phyloP scores from a whole-genome alignment of 345 rosid genomes.

The Ceriops zippeliana region DNA sequence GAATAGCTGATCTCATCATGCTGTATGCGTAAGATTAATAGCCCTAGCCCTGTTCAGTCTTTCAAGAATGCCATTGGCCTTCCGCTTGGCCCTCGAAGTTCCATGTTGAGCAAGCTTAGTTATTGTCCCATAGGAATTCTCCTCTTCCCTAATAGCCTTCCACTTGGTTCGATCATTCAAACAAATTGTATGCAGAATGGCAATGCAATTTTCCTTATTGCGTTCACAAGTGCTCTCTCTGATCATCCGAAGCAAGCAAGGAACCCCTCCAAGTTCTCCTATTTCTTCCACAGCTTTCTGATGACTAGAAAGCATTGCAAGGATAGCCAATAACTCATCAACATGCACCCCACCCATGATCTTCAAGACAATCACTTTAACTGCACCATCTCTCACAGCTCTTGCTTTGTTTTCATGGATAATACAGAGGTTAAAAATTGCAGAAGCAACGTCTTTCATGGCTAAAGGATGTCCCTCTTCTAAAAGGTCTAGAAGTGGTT shows the following conservation, averaged over 20 bases:
- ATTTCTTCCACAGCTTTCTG: slow-evolving; percentile 74
- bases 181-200: slow-evolving; percentile 67
- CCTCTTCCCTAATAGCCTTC: slow-evolving; percentile 80
- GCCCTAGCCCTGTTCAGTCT: slow-evolving; percentile 60
- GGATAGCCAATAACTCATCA: slow-evolving; percentile 75
- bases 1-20: slow-evolving; percentile 38
- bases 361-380: slow-evolving; percentile 59
- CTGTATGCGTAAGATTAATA: slow-evolving; percentile 78
- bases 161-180: slow-evolving; percentile 68
- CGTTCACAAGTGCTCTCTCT: slow-evolving; percentile 73
- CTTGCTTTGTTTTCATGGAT: slow-evolving; percentile 72
- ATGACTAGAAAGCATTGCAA: slow-evolving; percentile 75
- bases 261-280: slow-evolving; percentile 63
- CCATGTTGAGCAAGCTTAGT: slow-evolving; percentile 74
- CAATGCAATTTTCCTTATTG: slow-evolving; percentile 83
- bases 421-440: slow-evolving; percentile 73
- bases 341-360: slow-evolving; percentile 58
- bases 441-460: slow-evolving; percentile 86
- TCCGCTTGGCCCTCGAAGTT: slow-evolving; percentile 84
- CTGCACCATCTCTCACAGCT: slow-evolving; percentile 80
- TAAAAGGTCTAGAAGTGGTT: slow-evolving; percentile 67
- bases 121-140: slow-evolving; percentile 52
- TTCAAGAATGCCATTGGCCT: slow-evolving; percentile 76
- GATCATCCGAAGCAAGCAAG: slow-evolving; percentile 62
- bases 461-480: slow-evolving; percentile 74